These are phyloP conservation scores for Wallacemonas rigidus DNA, from an alignment of 208 protist genomes.

Conservation along the genomic window DNA sequence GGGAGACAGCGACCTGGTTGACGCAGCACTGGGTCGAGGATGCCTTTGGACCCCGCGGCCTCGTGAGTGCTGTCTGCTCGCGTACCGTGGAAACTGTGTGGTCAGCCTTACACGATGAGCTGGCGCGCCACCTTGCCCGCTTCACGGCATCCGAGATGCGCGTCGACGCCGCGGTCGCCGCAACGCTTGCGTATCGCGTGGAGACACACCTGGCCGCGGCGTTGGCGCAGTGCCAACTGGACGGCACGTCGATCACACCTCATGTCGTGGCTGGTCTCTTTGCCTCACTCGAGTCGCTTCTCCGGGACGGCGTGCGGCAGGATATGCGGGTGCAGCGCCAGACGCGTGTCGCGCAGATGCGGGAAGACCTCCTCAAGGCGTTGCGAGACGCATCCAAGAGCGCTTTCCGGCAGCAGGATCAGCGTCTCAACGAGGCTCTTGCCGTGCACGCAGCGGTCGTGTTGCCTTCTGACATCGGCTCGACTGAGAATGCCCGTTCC, in stretches of 20 bases:
- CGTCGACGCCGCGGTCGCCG: not conserved
- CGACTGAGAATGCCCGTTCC: no score
- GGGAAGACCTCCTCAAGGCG: not conserved
- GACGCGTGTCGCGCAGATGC: not conserved
- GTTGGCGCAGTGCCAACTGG: conserved; percentile 8
- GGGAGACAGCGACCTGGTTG: not conserved
- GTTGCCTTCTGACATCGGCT: no score
- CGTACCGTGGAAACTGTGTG: not conserved
- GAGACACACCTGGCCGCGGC: not conserved
- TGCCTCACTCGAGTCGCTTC: not conserved
- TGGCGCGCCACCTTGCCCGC: not conserved
- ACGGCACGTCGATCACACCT: conserved; percentile 4
- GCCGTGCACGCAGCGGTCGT: not conserved
- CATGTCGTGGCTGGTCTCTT: not conserved
- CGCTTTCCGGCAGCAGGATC: conserved; percentile 11
- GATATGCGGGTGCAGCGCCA: not conserved
- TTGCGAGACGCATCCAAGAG: conserved; percentile 7
- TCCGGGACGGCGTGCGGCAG: not conserved
- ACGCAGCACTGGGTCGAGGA: not conserved
- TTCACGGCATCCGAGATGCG: not conserved
- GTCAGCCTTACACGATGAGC: not conserved
- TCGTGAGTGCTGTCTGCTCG: not conserved
- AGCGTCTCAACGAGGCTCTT: not conserved
- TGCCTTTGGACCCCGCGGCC: not conserved
- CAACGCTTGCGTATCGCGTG: not conserved